Evolutionary conservation across 108 stramenopile species (phyloP).

Genomic region (Chaetoceros muelleri): DNA sequence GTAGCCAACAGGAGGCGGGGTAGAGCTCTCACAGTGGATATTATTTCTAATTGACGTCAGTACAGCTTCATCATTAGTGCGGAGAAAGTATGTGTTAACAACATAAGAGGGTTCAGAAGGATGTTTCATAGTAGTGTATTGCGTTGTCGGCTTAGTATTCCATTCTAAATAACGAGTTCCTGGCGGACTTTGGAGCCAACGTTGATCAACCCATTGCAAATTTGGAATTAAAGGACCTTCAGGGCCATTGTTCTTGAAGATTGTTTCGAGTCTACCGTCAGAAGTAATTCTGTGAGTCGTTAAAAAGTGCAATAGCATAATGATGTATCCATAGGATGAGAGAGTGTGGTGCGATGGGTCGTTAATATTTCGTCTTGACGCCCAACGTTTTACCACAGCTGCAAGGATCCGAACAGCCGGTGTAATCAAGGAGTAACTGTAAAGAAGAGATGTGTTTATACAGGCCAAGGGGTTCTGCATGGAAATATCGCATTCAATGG

Average conservation of each 20-base stretch:
- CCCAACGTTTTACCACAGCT: conserved; percentile 93
- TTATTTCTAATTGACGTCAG: background rate
- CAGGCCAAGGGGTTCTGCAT: conserved; percentile 94
- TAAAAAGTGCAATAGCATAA: conserved; percentile 92
- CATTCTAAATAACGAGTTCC: conserved; percentile 55
- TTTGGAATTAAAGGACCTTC: conserved; percentile 81
- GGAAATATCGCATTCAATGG: conserved; percentile 93
- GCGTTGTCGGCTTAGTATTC: conserved; percentile 22
- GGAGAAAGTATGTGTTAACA: conserved; percentile 79
- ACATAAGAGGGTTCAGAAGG: conserved; percentile 50
- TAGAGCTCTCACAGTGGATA: background rate
- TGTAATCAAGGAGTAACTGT: conserved; percentile 71
- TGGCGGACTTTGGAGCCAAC: conserved; percentile 46
- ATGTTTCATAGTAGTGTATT: conserved; percentile 40
- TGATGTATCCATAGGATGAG: conserved; percentile 94
- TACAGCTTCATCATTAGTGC: conserved; percentile 11
- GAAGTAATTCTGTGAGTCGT: conserved; percentile 51
- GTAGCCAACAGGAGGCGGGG: background rate
- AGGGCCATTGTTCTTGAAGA: conserved; percentile 1
- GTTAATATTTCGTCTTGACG: conserved; percentile 91
- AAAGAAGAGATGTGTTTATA: conserved; percentile 87
- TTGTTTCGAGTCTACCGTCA: conserved; percentile 32
- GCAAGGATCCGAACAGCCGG: conserved; percentile 78
- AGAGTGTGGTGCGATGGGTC: conserved; percentile 89
- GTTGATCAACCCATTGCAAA: conserved; percentile 82